Base-by-base conservation (phyloP, 108 stramenopile genomes). In the Skeletonema tropicum region DNA sequence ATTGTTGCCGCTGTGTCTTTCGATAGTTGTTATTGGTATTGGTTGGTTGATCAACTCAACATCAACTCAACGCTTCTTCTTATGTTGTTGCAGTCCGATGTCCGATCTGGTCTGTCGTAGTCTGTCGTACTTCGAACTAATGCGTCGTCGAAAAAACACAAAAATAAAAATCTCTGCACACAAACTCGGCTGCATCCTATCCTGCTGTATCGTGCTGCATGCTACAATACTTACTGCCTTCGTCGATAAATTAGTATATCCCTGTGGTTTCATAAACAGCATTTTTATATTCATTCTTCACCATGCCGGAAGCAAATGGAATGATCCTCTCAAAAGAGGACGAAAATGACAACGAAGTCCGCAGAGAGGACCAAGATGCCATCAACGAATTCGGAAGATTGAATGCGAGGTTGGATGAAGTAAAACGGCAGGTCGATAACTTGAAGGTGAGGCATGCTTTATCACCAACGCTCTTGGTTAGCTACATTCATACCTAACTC, bases 311-410 rank as follows among this genome's bases (percentile, higher is more conserved):
- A 12, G 85, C 70, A 30, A 66, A 73, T 61, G 75, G 83, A 72
- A 81, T 77, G 60, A 90, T 90, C 77, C 79, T 92, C 38, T 57
- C 72, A 41, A 86, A 87, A 60, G 87, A 94, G 69, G 90, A 96
- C 66, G 95, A 96, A 64, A 87, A 73, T 38, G 92, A 91, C 57
- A 80, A 80, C 9, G 93, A 96, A 82, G 95, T 97, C 35, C 87
- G 93, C 30, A 69, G 91, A 60, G 88, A 92, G 71, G 97, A 97
- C 78, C 97, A 97, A 75, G 85, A 92, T 70, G 86, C 90, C 66
- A 97, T 97, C 71, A 97, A 97, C 71, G 89, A 91, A 59, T 97
- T 97, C 78, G 97, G 94, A 69, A 82, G 91, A 29, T 76, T 97
- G 70, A 97, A 97, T 84, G 92, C 94, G 14, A 79, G 94, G 46